These are phyloP conservation scores for Pterocarpus macrocarpus DNA, from an alignment of 306 rosid species.

Conservation along the genomic window DNA sequence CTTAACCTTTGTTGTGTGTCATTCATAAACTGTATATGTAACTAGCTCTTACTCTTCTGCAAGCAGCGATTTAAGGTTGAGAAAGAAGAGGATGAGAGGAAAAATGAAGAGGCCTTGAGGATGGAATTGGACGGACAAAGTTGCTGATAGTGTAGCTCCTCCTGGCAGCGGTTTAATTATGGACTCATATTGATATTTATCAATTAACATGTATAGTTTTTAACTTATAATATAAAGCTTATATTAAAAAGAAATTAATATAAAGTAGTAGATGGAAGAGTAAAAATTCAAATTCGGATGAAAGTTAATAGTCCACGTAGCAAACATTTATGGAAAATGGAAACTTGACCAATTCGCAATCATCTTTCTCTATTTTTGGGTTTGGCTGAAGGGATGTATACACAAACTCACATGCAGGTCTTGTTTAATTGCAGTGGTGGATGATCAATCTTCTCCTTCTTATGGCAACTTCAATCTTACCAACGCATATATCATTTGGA, in stretches of 20 bases:
- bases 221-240: slow-evolving; percentile 10
- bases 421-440: not conserved
- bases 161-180: slow-evolving; percentile 37
- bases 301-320: not conserved
- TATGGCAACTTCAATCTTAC: too few relatives aligned
- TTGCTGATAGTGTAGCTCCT: slow-evolving; percentile 45
- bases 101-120: slow-evolving; percentile 33
- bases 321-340: not conserved
- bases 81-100: slow-evolving; percentile 51
- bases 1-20: slow-evolving; percentile 24
- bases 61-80: slow-evolving; percentile 72
- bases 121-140: slow-evolving; percentile 54
- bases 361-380: not conserved
- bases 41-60: slow-evolving; percentile 10
- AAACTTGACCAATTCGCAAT: not conserved
- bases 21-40: slow-evolving; percentile 5
- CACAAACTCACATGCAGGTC: not conserved
- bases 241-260: not conserved
- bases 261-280: not conserved
- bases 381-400: not conserved
- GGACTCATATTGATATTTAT: slow-evolving; percentile 39
- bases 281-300: slow-evolving; percentile 2
- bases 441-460: too few relatives aligned
- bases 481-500: too few relatives aligned
- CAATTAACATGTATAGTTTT: slow-evolving; percentile 17